Conservation (phyloP, 805 yeast species). For the Sungouiella blattae region DNA sequence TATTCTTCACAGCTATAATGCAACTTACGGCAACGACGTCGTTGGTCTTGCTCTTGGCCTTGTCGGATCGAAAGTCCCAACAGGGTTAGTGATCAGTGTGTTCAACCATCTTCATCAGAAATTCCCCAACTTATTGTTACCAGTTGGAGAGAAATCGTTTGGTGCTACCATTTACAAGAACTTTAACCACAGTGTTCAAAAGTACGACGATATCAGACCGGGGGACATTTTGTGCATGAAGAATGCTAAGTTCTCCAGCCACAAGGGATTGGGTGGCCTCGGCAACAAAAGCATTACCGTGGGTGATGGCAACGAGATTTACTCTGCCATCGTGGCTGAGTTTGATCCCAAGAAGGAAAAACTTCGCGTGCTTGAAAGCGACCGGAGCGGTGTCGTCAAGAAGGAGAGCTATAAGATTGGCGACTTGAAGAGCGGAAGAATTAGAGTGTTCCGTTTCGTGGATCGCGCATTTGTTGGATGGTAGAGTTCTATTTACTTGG, state of each 20-base stretch:
- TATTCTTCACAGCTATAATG: conserved; percentile 46
- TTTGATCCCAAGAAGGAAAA: conserved; percentile 73
- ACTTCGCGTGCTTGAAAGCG: conserved; percentile 62
- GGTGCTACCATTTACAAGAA: conserved; percentile 72
- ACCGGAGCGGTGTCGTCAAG: conserved; percentile 47
- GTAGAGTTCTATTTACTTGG: conserved; percentile 28
- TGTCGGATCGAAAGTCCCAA: conserved; percentile 31
- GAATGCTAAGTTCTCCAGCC: conserved; percentile 70
- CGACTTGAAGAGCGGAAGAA: conserved; percentile 74
- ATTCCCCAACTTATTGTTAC: conserved; percentile 34
- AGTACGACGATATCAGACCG: conserved; percentile 61
- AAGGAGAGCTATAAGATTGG: conserved; percentile 62
- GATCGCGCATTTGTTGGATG: conserved; percentile 73
- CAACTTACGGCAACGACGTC: conserved; percentile 49
- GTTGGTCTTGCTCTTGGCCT: conserved; percentile 31
- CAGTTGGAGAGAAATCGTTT: conserved; percentile 64
- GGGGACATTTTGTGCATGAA: conserved; percentile 83
- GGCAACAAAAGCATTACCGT: conserved; percentile 41
- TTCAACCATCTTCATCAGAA: conserved; percentile 15
- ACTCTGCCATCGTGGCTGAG: conserved; percentile 59
- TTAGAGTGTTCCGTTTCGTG: conserved; percentile 76
- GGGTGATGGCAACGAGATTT: conserved; percentile 47
- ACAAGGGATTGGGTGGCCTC: conserved; percentile 43
- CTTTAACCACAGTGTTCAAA: conserved; percentile 39
- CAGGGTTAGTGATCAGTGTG: conserved; percentile 23